phyloP scores from a whole-genome alignment of 2,329 filamentous ascomycete species.

The Penicillium sp. region DNA sequence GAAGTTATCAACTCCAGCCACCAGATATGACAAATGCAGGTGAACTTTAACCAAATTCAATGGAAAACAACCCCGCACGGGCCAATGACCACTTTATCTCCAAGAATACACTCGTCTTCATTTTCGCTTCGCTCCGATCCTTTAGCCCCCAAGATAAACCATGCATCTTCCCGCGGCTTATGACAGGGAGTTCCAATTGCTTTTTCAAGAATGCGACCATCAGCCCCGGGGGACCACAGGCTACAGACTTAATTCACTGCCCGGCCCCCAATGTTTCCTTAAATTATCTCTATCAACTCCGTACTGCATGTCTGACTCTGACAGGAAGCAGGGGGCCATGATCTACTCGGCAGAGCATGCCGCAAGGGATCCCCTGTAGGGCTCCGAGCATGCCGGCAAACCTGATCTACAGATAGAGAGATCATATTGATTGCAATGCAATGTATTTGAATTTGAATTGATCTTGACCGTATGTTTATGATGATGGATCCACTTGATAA shows the following conservation, averaged over 20 bases:
- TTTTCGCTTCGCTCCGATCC: background rate
- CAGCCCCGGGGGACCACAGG: background rate
- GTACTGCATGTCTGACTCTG: constrained; percentile 16
- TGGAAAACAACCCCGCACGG: background rate
- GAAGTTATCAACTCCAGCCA: background rate
- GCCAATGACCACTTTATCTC: background rate
- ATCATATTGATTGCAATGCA: constrained; percentile 6
- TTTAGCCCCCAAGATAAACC: background rate
- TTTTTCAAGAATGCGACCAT: background rate
- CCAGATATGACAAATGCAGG: background rate
- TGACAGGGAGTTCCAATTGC: background rate
- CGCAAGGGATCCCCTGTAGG: constrained; percentile 13
- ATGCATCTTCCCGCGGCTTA: background rate
- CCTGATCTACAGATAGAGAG: background rate
- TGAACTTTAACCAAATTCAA: background rate
- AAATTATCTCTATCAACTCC: background rate
- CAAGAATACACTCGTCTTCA: background rate
- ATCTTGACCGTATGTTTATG: background rate
- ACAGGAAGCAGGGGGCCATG: constrained; percentile 18
- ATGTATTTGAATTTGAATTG: background rate
- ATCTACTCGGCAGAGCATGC: constrained; percentile 10
- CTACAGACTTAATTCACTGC: background rate
- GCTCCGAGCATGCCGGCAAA: constrained; percentile 5
- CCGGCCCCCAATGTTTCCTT: background rate
- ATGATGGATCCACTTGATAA: background rate